Base-by-base conservation (phyloP, 2,329 filamentous ascomycete species). In the Alternaria arborescens region DNA sequence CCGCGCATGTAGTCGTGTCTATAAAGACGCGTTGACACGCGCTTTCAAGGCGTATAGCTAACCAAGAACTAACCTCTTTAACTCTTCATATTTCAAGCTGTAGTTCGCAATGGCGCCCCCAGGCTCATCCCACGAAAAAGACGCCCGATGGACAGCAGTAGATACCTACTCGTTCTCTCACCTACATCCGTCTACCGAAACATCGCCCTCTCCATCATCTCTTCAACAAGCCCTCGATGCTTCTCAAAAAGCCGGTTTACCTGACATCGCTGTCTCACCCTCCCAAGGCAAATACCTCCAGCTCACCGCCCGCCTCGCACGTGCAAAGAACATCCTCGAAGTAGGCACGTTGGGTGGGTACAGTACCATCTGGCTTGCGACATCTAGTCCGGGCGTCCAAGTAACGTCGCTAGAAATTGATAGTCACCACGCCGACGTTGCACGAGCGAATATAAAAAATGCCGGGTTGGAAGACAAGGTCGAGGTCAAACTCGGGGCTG, bases 291-390 rank as follows among this genome's bases (percentile, higher is more conserved):
- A 78, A 55, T 76, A 66, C 65, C 70, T 78, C 18, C 71, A 73
- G 38, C 69, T 77, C 1, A 75, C 77, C 57, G 72, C 73, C 11
- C 70, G 71, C 30, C 58, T 76, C 18, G 52, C 71, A 2, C 65
- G 63, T 26, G 73, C 72, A 20, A 71, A 69, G 55, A 68, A 72
- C 46, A 64, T 75, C 7, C 82, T 88, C 36, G 86, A 88, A 68
- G 76, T 88, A 48, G 86, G 86, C 24, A 87, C 84, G 0, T 71
- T 88, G 26, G 85, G 85, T 12, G 85, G 81, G 8, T 87, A 86
- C 71, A 82, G 81, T 1, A 80, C 82, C 14, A 84, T 87, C 55
- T 87, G 83, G 79, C 78, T 88, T 50, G 84, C 84, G 3, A 71
- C 71, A 20, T 69, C 76, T 12, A 73, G 71, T 11, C 76, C 78